Conservation (phyloP, 805 yeast genomes). For the Lipomyces starkeyi region DNA sequence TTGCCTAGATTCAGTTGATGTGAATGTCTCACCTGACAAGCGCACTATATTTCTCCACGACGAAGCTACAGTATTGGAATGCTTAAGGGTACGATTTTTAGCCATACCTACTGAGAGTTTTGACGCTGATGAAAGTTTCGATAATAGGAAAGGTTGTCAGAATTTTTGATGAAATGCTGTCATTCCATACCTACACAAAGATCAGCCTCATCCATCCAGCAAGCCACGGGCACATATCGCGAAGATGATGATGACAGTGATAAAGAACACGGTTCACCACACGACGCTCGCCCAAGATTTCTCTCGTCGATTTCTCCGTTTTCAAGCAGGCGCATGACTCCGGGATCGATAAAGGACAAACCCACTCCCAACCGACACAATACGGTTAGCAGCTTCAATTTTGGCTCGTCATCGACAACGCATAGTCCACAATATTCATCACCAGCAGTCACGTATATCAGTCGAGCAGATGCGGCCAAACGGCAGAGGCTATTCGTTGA, state of each 20-base stretch:
- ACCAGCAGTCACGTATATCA: neutral
- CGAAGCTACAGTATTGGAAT: conserved; percentile 65
- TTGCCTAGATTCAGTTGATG: conserved; percentile 53
- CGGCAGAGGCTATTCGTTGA: neutral
- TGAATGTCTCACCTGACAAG: conserved; percentile 93
- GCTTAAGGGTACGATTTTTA: conserved; percentile 44
- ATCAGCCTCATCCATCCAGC: neutral
- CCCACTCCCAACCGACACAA: neutral
- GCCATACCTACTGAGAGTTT: neutral
- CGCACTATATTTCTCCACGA: conserved; percentile 69
- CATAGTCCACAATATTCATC: neutral
- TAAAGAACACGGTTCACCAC: neutral
- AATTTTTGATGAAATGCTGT: conserved; percentile 52
- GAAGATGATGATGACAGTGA: neutral
- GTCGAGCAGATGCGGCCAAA: neutral
- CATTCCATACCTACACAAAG: conserved; percentile 48
- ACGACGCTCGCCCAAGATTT: neutral
- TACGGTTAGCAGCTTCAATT: neutral
- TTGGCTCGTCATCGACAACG: neutral
- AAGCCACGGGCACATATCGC: neutral
- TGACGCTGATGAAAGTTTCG: neutral
- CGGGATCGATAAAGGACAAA: neutral
- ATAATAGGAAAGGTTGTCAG: conserved; percentile 50
- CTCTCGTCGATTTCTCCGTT: neutral
- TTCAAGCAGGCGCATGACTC: neutral